phyloP scores from a whole-genome alignment of 805 yeast species.

The Metschnikowia matae region DNA sequence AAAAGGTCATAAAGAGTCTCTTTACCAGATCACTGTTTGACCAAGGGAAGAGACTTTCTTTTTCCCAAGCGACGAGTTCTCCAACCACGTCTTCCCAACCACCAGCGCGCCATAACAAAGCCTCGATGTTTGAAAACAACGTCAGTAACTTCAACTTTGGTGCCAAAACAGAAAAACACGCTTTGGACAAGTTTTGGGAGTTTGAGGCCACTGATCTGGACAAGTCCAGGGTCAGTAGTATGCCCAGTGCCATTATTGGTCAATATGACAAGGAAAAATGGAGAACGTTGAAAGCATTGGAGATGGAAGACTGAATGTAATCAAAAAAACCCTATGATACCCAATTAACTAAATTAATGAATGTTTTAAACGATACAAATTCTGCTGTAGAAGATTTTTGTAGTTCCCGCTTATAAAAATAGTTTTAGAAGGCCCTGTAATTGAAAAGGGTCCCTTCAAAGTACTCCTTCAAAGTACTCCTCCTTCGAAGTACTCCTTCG shows the following conservation, averaged over 20 bases:
- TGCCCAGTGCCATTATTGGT: slow-evolving; percentile 58
- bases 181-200: slow-evolving; percentile 26
- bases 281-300: slow-evolving; percentile 46
- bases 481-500: no score
- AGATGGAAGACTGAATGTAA: slow-evolving; percentile 6
- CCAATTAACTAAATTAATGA: neutral
- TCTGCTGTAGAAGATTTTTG: neutral
- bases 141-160: slow-evolving; percentile 7
- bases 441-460: no score
- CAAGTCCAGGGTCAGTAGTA: slow-evolving; percentile 39
- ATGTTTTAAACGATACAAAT: neutral
- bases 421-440: no score
- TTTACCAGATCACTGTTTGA: slow-evolving; percentile 12
- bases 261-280: slow-evolving; percentile 66
- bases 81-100: neutral
- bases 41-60: slow-evolving; percentile 6
- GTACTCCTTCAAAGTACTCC: no score
- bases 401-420: neutral
- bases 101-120: neutral
- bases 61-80: neutral
- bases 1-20: slow-evolving; percentile 23
- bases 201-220: slow-evolving; percentile 31
- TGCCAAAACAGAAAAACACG: neutral
- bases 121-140: slow-evolving; percentile 1
- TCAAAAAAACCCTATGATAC: neutral